Evolutionary conservation across 768 basidiomycete species (phyloP), one percentile per base, ranked within the genome.

Genomic region (Kwoniella newhampshirensis): DNA sequence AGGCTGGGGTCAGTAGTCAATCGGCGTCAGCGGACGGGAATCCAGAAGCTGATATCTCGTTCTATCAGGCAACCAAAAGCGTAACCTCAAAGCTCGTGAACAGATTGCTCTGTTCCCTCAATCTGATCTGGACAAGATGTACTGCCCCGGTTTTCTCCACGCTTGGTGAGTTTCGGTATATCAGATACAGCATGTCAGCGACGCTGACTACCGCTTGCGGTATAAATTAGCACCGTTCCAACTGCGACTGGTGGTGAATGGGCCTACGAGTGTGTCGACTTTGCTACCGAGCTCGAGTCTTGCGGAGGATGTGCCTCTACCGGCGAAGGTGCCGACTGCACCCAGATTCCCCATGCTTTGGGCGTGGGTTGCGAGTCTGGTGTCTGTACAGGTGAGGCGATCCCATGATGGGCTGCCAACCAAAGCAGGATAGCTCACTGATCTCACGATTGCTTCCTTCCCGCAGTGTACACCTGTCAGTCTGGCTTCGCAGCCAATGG

Each of bases 231-330:
- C 47, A 60, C 64, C 25, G 42, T 59, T 23, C 58, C 59, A 42
- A 57, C 68, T 42, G 51, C 54, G 17, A 26, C 32, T 13, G 60
- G 58, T 25, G 66, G 62, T 39, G 71, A 69, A 53, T 75, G 71
- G 72, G 41, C 70, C 13, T 75, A 68, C 66, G 74, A 75, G 51
- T 75, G 74, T 46, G 56, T 75, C 60, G 72, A 75, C 56, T 60
- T 56, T 21, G 53, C 62, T 15, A 62, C 59, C 30, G 74, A 75
- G 52, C 67, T 75, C 43, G 72, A 72, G 53, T 62, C 66, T 42
- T 75, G 74, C 48, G 74, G 74, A 28, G 74, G 74, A 4, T 75
- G 74, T 43, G 53, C 64, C 8, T 61, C 67, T 4, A 51, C 53
- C 21, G 71, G 72, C 9, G 57, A 67, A 17, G 74, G 74, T 11